Base-by-base conservation (phyloP, 2,329 filamentous ascomycete species). In the Ceratocystis colombiana region DNA sequence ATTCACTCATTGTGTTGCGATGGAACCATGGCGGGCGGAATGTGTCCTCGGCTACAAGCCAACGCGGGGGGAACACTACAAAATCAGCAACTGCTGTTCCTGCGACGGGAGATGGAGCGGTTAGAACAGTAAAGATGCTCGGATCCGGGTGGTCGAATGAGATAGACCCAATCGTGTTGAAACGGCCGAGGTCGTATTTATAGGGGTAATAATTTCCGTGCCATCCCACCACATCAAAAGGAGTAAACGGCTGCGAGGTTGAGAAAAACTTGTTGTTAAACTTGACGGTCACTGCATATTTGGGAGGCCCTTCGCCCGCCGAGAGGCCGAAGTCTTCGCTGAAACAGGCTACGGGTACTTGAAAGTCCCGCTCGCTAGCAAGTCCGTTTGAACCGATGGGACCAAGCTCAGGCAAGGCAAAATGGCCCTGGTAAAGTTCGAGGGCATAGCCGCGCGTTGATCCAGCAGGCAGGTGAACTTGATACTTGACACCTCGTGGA, bases 191-290 rank as follows among this genome's bases (percentile, higher is more conserved):
- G 71, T 91, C 88, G 76, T 92, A 92, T 76, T 92, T 92, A 80
- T 85, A 90, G 0, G 88, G 88, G 68, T 88, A 87, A 75, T 90
- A 91, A 69, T 84, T 88, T 57, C 88, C 88, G 72, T 92, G 88
- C 88, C 88, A 92, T 2, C 85, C 87, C 2, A 90, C 88, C 0
- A 92, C 83, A 71, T 92, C 88, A 71, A 90, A 92, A 0, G 88
- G 88, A 0, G 85, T 87, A 73, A 91, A 88, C 10, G 79, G 74
- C 75, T 91, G 88, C 53, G 73, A 78, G 5, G 85, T 85, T 46
- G 77, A 76, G 75, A 88, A 90, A 63, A 90, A 81, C 61, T 79
- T 78, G 70, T 87, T 85, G 72, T 84, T 84, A 72, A 89, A 87
- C 73, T 89, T 89, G 73, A 79, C 80, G 44, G 80, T 80, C 45